Percentiles rank a stretch among this genome's conserved stretches.
phyloP scores from a whole-genome alignment of 768 basidiomycete genomes.

The Tricholoma sp. region DNA sequence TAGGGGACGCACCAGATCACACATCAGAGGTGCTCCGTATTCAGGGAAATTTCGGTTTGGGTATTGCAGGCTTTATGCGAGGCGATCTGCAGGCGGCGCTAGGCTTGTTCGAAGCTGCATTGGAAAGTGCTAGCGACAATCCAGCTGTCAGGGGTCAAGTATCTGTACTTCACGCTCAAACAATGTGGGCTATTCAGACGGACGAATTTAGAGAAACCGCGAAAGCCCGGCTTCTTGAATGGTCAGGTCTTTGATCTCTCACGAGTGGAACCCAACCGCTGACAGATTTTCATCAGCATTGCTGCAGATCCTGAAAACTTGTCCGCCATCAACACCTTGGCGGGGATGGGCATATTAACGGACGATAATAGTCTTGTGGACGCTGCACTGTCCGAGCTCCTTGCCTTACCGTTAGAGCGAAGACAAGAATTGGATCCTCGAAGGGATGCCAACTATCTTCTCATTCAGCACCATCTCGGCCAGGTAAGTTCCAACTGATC shows the following conservation, averaged over 20 bases:
- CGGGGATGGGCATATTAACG: constrained; percentile 85
- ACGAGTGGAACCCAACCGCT: background rate
- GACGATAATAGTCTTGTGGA: constrained; percentile 76
- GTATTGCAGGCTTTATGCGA: constrained; percentile 63
- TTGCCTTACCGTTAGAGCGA: constrained; percentile 61
- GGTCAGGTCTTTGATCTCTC: constrained; percentile 41
- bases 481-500: constrained; percentile 43
- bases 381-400: constrained; percentile 80
- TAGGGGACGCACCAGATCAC: constrained; percentile 42
- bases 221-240: constrained; percentile 74
- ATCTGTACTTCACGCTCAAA: constrained; percentile 75
- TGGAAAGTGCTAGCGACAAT: constrained; percentile 49
- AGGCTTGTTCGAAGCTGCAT: constrained; percentile 58
- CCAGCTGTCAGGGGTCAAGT: constrained; percentile 56
- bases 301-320: constrained; percentile 73
- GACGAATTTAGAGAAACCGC: constrained; percentile 75
- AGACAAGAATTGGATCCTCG: constrained; percentile 62
- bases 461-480: constrained; percentile 67
- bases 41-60: constrained; percentile 67
- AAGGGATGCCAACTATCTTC: constrained; percentile 65
- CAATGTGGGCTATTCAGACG: constrained; percentile 76
- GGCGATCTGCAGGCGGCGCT: constrained; percentile 61
- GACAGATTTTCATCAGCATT: constrained; percentile 45
- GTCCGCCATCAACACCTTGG: constrained; percentile 75
- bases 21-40: constrained; percentile 42